phyloP scores from a whole-genome alignment of 441 rosid genomes.

The Isatis lusitanica region DNA sequence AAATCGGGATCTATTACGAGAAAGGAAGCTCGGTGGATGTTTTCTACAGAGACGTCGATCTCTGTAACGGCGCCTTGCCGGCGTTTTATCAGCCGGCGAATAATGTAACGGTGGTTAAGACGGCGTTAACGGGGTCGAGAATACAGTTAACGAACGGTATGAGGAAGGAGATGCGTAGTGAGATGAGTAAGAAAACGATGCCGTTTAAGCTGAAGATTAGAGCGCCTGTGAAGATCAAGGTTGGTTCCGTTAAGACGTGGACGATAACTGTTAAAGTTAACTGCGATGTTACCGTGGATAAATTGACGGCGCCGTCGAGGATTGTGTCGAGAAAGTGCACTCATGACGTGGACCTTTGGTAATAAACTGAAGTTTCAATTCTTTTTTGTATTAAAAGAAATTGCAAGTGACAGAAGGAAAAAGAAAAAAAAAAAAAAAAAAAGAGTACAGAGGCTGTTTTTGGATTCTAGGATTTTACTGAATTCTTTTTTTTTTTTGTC shows the following conservation, averaged over 20 bases:
- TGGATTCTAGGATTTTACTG: conserved; percentile 23
- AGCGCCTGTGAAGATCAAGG: conserved; percentile 62
- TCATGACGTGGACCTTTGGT: conserved; percentile 61
- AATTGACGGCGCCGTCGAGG: conserved; percentile 53
- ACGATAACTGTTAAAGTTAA: conserved; percentile 55
- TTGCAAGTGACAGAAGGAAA: neutral
- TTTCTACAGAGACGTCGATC: conserved; percentile 38
- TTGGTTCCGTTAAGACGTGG: conserved; percentile 90
- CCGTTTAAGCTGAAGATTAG: conserved; percentile 55
- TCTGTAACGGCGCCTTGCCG: conserved; percentile 56
- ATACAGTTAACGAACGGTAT: conserved; percentile 44
- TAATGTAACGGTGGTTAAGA: conserved; percentile 54
- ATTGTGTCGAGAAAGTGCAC: conserved; percentile 53
- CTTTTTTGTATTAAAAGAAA: neutral
- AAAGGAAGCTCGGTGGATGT: conserved; percentile 48
- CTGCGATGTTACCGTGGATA: conserved; percentile 72
- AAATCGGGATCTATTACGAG: conserved; percentile 63
- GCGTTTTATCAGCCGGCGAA: conserved; percentile 60
- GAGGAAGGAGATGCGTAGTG: conserved; percentile 31
- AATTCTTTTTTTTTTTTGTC: neutral
- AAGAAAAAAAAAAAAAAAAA: neutral
- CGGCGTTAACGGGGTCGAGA: conserved; percentile 46
- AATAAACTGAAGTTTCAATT: neutral
- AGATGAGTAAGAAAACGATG: conserved; percentile 41
- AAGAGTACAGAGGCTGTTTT: conserved; percentile 11